These are phyloP conservation scores for Candida bentonensis DNA, from an alignment of 805 yeast species.

Conservation along the genomic window DNA sequence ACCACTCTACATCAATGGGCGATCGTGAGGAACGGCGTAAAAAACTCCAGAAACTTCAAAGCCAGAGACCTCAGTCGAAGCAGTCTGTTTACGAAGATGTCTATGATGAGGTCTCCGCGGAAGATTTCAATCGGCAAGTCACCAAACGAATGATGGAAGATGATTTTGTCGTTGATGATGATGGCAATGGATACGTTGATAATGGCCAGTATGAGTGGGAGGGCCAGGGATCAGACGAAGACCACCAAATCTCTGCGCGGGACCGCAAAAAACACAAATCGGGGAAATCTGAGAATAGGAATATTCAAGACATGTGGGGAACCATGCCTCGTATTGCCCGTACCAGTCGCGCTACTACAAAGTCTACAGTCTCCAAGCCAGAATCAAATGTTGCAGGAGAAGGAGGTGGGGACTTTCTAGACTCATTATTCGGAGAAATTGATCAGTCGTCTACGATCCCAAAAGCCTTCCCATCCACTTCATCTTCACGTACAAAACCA, in stretches of 20 bases:
- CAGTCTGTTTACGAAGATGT: constrained; percentile 40
- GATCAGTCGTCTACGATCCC: too few species aligned
- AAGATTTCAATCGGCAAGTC: constrained; percentile 58
- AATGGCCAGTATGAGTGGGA: constrained; percentile 91
- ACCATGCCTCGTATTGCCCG: too few species aligned
- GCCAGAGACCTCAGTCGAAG: constrained; percentile 30
- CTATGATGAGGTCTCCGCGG: constrained; percentile 83
- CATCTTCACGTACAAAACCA: too few species aligned
- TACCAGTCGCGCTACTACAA: too few species aligned
- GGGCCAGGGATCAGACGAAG: constrained; percentile 27
- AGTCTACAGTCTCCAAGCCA: too few species aligned
- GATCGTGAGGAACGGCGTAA: neutral
- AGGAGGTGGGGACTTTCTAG: too few species aligned
- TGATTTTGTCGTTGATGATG: constrained; percentile 89
- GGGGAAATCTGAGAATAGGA: constrained; percentile 9
- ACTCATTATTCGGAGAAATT: too few species aligned
- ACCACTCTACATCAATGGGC: neutral
- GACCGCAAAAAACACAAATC: constrained; percentile 23
- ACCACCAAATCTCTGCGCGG: constrained; percentile 15
- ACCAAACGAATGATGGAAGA: constrained; percentile 72
- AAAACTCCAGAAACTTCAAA: constrained; percentile 12
- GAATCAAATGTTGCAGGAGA: too few species aligned
- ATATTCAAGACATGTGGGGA: neutral
- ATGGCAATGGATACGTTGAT: constrained; percentile 88
- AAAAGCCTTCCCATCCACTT: too few species aligned